Conservation (phyloP, 768 basidiomycete genomes). For the Tylopilus plumbeoviolaceoides region DNA sequence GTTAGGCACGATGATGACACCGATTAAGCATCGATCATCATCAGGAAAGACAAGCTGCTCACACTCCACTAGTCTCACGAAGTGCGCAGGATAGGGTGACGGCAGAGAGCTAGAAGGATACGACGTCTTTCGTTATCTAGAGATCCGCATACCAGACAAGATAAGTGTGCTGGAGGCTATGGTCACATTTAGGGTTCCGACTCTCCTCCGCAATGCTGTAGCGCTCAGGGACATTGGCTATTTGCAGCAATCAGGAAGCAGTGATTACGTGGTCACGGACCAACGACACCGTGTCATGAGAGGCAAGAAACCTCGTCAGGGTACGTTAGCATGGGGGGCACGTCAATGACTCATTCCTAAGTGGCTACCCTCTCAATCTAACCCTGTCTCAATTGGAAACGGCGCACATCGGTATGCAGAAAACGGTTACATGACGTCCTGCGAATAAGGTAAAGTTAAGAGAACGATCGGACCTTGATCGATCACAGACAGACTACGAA, state of each 20-base stretch:
- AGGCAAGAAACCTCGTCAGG: not conserved
- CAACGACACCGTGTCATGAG: conserved; percentile 23
- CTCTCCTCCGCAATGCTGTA: not conserved
- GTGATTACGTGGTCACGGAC: conserved; percentile 9
- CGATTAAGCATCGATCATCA: conserved; percentile 4
- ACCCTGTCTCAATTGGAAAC: not conserved
- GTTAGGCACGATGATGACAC: not conserved
- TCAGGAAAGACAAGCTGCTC: not conserved
- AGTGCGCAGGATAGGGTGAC: not conserved
- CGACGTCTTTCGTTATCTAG: not conserved
- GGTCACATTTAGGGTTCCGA: not conserved
- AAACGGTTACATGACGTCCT: conserved; percentile 6
- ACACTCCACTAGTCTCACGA: not conserved
- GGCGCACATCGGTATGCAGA: not conserved
- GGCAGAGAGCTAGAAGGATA: not conserved
- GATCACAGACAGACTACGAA: not conserved
- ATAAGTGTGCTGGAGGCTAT: not conserved
- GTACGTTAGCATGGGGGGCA: not conserved
- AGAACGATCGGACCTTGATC: conserved; percentile 1
- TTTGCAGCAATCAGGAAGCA: conserved; percentile 1
- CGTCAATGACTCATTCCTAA: conserved; percentile 2
- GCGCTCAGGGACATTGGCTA: not conserved
- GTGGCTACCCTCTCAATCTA: not conserved
- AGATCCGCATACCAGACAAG: conserved; percentile 10
- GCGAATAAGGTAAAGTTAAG: not conserved